Conservation (phyloP, 108 stramenopile species). For the Skeletonema menzelii region DNA sequence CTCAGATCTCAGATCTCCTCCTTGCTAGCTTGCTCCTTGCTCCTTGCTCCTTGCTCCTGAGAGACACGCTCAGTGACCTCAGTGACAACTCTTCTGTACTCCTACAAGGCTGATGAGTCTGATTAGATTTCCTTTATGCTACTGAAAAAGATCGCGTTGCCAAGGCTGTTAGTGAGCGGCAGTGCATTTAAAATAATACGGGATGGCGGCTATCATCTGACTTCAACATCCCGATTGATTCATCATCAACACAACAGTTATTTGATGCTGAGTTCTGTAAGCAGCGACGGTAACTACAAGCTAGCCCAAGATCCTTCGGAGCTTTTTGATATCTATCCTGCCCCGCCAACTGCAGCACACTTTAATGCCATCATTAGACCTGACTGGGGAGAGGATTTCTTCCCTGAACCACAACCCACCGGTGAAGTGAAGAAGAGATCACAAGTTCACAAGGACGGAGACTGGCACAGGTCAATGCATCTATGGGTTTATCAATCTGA, state of each 20-base stretch:
- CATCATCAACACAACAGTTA: neutral
- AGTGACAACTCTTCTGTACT: too few relatives aligned
- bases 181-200: neutral
- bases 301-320: conserved; percentile 34
- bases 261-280: neutral
- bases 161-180: neutral
- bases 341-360: conserved; percentile 21
- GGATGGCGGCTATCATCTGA: neutral
- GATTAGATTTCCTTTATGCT: too few relatives aligned
- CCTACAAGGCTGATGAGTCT: too few relatives aligned
- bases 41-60: too few relatives aligned
- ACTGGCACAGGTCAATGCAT: conserved; percentile 49
- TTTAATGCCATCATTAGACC: conserved; percentile 28
- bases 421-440: conserved; percentile 34
- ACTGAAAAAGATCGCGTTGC: neutral
- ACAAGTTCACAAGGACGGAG: conserved; percentile 35
- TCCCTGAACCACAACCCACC: conserved; percentile 35
- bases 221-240: neutral
- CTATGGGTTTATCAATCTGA: conserved; percentile 32
- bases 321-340: conserved; percentile 40
- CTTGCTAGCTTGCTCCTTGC: too few relatives aligned
- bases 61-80: too few relatives aligned
- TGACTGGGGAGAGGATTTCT: conserved; percentile 33
- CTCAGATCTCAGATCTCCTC: too few relatives aligned
- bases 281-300: conserved; percentile 21